A percentile compares a stretch with the other conserved stretches of the same genome.
phyloP scores from a whole-genome alignment of 805 yeast species.

The Tetrapisispora namnaoensis region DNA sequence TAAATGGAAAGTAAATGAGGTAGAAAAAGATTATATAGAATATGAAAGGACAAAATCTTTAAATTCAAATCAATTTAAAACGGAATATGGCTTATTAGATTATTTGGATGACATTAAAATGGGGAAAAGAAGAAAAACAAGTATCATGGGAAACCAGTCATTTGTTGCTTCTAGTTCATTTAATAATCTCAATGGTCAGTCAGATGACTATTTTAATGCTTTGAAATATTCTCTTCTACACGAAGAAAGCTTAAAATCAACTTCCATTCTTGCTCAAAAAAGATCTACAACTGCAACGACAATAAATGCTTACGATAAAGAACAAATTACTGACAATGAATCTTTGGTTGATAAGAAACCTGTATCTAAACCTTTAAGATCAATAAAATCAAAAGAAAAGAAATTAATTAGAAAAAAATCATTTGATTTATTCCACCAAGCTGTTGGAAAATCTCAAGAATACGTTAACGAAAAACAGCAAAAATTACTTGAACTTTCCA shows the following conservation, averaged over 20 bases:
- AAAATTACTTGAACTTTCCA: conserved; percentile 5
- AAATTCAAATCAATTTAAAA: conserved; percentile 4
- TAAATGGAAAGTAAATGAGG: conserved; percentile 15
- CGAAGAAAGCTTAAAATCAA: not conserved
- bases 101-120: conserved; percentile 14
- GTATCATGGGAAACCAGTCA: conserved; percentile 13
- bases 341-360: not conserved
- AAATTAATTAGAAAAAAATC: conserved; percentile 7
- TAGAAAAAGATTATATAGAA: conserved; percentile 19
- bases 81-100: conserved; percentile 17
- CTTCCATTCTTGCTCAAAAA: not conserved
- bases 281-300: not conserved
- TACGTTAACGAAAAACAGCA: conserved; percentile 5
- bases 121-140: conserved; percentile 13
- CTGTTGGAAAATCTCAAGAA: conserved; percentile 6
- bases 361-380: not conserved
- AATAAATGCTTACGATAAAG: not conserved
- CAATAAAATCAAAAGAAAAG: not conserved
- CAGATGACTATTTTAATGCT: not conserved
- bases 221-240: not conserved
- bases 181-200: not conserved
- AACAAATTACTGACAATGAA: not conserved
- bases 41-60: conserved; percentile 8
- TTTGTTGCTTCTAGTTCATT: not conserved
- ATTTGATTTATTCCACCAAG: conserved; percentile 12